These are phyloP conservation scores for Quercus variabilis DNA, from an alignment of 306 rosid genomes.

Conservation along the genomic window DNA sequence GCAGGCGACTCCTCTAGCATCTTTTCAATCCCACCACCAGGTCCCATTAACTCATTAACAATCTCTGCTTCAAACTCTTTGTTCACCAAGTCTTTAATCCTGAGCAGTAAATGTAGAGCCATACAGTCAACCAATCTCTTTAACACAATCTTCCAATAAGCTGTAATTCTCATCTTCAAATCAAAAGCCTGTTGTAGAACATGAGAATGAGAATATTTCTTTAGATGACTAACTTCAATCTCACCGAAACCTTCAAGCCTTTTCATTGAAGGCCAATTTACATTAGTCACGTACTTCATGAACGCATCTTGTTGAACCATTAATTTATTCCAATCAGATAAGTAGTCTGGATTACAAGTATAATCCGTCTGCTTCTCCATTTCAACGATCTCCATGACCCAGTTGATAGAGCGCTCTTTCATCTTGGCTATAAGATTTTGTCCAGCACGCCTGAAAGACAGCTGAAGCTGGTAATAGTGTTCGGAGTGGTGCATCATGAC, in stretches of 20 bases:
- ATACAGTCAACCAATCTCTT: conserved; percentile 39
- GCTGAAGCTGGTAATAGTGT: conserved; percentile 40
- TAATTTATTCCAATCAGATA: conserved; percentile 22
- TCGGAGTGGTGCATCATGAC: conserved; percentile 27
- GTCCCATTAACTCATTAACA: conserved; percentile 14
- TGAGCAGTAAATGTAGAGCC: conserved; percentile 37
- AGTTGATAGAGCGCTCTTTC: conserved; percentile 20
- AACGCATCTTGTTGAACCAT: conserved; percentile 26
- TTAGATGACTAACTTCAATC: conserved; percentile 24
- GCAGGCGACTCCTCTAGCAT: conserved; percentile 47
- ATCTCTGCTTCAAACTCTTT: conserved; percentile 42
- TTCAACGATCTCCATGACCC: conserved; percentile 33
- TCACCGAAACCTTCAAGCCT: conserved; percentile 34
- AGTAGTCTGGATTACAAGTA: conserved; percentile 40
- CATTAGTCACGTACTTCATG: background rate
- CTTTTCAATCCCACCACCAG: conserved; percentile 44
- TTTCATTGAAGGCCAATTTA: background rate
- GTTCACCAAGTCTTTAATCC: conserved; percentile 28
- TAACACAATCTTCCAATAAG: conserved; percentile 52
- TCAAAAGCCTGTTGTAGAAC: conserved; percentile 42
- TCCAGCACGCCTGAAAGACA: conserved; percentile 10
- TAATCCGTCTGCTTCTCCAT: conserved; percentile 53
- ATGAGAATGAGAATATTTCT: background rate
- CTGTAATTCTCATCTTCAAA: conserved; percentile 40
- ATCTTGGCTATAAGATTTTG: conserved; percentile 21